Conservation (phyloP, 257 asterid species). For the Solanum microdontum region DNA sequence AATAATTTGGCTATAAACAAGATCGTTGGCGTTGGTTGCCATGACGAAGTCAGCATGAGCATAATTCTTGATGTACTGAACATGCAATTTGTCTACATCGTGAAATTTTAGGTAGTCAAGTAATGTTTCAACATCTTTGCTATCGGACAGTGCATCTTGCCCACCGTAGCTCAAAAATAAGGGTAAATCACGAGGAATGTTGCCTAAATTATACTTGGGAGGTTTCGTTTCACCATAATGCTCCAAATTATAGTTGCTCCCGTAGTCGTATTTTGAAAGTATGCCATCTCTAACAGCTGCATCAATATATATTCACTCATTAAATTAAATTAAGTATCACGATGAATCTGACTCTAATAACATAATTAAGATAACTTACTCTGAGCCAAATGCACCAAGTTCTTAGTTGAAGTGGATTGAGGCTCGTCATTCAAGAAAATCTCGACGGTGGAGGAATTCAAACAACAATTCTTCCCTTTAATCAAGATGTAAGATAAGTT, state of each 20-base stretch:
- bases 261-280: conserved; percentile 42
- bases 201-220: conserved; percentile 32
- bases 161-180: conserved; percentile 51
- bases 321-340: not conserved
- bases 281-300: conserved; percentile 45
- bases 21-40: conserved; percentile 34
- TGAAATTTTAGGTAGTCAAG: conserved; percentile 17
- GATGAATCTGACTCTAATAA: not conserved
- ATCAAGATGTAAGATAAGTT: not conserved
- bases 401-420: conserved; percentile 58
- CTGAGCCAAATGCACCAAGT: conserved; percentile 59
- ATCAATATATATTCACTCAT: not conserved
- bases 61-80: conserved; percentile 28
- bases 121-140: conserved; percentile 39
- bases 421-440: conserved; percentile 43
- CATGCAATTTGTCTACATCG: conserved; percentile 32
- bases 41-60: conserved; percentile 46
- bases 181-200: conserved; percentile 35
- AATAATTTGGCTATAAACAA: conserved; percentile 37
- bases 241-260: conserved; percentile 18
- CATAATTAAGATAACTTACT: conserved; percentile 20
- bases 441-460: conserved; percentile 34
- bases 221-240: conserved; percentile 49
- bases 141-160: conserved; percentile 31
- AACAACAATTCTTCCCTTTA: conserved; percentile 56